phyloP scores from a whole-genome alignment of 208 protist genomes.

The Wallacemonas sp. region DNA sequence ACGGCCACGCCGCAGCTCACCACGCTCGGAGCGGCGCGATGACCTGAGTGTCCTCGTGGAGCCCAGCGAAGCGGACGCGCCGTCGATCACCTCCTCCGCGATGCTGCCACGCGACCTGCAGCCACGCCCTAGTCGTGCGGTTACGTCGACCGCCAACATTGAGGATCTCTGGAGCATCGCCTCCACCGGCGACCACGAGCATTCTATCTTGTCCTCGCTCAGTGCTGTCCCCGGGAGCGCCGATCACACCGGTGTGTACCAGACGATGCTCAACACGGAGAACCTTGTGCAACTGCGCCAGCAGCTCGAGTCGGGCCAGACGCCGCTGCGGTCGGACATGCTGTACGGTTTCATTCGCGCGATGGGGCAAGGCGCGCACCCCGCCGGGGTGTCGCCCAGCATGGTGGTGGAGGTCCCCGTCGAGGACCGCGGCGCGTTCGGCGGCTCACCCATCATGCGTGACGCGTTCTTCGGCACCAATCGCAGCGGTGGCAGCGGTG shows the following conservation, averaged over 20 bases:
- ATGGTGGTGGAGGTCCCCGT: slow-evolving; percentile 41
- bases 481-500: neutral
- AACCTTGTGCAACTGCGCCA: slow-evolving; percentile 54
- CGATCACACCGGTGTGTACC: slow-evolving; percentile 10
- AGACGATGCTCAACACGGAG: slow-evolving; percentile 44
- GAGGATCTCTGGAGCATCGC: slow-evolving; percentile 64
- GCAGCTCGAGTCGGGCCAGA: slow-evolving; percentile 56
- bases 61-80: slow-evolving; percentile 34
- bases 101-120: neutral
- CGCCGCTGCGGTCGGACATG: slow-evolving; percentile 57
- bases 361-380: slow-evolving; percentile 18
- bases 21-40: slow-evolving; percentile 13
- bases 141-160: slow-evolving; percentile 17
- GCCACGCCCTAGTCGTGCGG: neutral
- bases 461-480: no score
- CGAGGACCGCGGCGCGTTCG: slow-evolving; percentile 23
- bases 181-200: slow-evolving; percentile 34
- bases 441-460: neutral
- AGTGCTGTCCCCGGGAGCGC: neutral
- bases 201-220: neutral
- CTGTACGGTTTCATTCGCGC: slow-evolving; percentile 38
- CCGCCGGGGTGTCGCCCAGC: slow-evolving; percentile 26
- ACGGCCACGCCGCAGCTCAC: neutral
- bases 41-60: slow-evolving; percentile 33
- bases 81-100: slow-evolving; percentile 36